Evolutionary conservation across 768 basidiomycete species (phyloP).

Genomic region (Coprinopsis marcescibilis): DNA sequence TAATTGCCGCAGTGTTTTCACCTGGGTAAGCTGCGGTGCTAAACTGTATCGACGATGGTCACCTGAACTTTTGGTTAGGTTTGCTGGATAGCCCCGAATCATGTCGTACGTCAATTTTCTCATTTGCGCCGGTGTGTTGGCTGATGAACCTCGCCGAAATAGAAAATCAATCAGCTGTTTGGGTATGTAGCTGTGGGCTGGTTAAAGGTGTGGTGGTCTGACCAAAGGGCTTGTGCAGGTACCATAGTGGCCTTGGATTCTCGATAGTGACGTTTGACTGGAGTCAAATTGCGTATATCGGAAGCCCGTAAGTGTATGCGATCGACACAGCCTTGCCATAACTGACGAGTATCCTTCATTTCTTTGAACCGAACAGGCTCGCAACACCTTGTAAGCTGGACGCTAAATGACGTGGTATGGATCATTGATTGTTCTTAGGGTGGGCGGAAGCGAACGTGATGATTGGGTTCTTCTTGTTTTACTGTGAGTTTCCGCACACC

Average conservation of each 20-base stretch:
- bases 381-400: conserved; percentile 39
- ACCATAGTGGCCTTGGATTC: conserved; percentile 47
- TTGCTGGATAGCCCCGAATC: conserved; percentile 60
- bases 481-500: conserved; percentile 36
- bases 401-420: not conserved
- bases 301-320: conserved; percentile 45
- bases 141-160: conserved; percentile 2
- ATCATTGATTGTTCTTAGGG: conserved; percentile 34
- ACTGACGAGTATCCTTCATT: not conserved
- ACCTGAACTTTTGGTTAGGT: conserved; percentile 30
- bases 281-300: conserved; percentile 65
- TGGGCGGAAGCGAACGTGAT: conserved; percentile 73
- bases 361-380: conserved; percentile 24
- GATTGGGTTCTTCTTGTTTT: conserved; percentile 57
- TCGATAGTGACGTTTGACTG: conserved; percentile 53
- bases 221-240: conserved; percentile 22
- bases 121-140: not conserved
- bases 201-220: not conserved
- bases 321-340: not conserved
- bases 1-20: conserved; percentile 41
- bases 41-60: conserved; percentile 9
- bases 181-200: conserved; percentile 28
- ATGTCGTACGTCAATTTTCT: conserved; percentile 37
- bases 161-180: conserved; percentile 56
- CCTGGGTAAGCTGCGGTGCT: conserved; percentile 31